phyloP scores from a whole-genome alignment of 78 protist genomes.

The slime mould (Dictyostelium discoideum) region DNA sequence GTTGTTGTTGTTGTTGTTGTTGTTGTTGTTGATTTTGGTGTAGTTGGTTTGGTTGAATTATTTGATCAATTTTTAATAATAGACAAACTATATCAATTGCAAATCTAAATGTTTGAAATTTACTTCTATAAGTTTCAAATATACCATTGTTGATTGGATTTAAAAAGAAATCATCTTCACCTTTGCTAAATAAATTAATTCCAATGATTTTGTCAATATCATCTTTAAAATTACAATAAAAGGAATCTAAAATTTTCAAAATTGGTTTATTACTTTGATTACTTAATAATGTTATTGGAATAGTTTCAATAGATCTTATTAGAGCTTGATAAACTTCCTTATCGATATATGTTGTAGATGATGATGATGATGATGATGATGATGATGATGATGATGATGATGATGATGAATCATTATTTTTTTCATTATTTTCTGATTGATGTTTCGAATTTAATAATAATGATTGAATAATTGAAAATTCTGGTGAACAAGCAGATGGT shows the following conservation, averaged over 20 bases:
- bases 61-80: constrained; percentile 68
- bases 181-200: not conserved
- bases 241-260: constrained; percentile 5
- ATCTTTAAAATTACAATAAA: not conserved
- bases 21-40: not conserved
- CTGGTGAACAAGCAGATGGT: constrained; percentile 46
- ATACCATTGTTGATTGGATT: constrained; percentile 19
- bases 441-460: not conserved
- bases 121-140: constrained; percentile 25
- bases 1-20: not conserved
- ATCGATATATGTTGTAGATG: not conserved
- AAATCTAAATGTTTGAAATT: constrained; percentile 22
- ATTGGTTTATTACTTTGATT: constrained; percentile 16
- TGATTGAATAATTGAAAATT: not conserved
- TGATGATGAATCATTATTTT: not conserved
- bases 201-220: not conserved
- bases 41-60: constrained; percentile 29
- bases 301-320: not conserved
- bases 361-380: not conserved
- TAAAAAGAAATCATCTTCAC: not conserved
- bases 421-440: not conserved
- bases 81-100: constrained; percentile 46
- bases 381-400: not conserved
- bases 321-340: not conserved
- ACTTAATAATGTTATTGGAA: not conserved